A percentile compares a stretch with the other conserved stretches of the same genome.
These are phyloP conservation scores for Fallopia convolvulus DNA, from an alignment of 148 eudicot species.

Conservation along the genomic window DNA sequence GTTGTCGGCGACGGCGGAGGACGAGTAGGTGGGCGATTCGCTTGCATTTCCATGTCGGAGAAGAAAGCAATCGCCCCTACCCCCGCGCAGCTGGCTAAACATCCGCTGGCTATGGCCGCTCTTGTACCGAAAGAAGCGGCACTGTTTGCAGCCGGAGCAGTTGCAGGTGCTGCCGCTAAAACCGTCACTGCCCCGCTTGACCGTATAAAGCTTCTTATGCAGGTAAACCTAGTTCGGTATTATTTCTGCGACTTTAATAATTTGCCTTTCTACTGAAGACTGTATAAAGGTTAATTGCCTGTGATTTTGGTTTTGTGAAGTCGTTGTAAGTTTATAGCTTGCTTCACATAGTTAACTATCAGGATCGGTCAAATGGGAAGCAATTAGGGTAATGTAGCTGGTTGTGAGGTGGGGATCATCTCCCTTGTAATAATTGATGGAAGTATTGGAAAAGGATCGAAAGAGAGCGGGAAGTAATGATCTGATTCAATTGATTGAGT, in stretches of 20 bases:
- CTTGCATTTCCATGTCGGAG: conserved; percentile 34
- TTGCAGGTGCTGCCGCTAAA: conserved; percentile 84
- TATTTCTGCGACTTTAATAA: background rate
- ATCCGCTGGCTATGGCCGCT: conserved; percentile 55
- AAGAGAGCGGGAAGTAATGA: too few species aligned
- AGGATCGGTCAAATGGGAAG: background rate
- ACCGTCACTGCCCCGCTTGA: conserved; percentile 86
- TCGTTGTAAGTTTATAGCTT: background rate
- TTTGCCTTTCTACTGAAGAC: background rate
- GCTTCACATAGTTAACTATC: background rate
- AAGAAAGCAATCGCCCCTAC: conserved; percentile 40
- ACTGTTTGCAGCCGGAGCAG: conserved; percentile 74
- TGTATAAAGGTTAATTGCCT: background rate
- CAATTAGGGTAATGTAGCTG: conserved; percentile 6
- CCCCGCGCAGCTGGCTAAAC: conserved; percentile 47
- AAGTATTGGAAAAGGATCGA: too few species aligned
- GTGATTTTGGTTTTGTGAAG: background rate
- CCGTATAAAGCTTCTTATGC: conserved; percentile 90
- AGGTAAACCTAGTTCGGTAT: conserved; percentile 29
- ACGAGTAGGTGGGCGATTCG: conserved; percentile 22
- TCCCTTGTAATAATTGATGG: background rate
- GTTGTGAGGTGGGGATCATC: background rate
- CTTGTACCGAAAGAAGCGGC: conserved; percentile 62
- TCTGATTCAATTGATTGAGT: too few species aligned
- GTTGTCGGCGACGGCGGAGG: background rate